Evolutionary conservation across 331 rosid genomes (phyloP), one percentile per base, ranked within the genome.

Genomic region (Pyracantha coccinea): DNA sequence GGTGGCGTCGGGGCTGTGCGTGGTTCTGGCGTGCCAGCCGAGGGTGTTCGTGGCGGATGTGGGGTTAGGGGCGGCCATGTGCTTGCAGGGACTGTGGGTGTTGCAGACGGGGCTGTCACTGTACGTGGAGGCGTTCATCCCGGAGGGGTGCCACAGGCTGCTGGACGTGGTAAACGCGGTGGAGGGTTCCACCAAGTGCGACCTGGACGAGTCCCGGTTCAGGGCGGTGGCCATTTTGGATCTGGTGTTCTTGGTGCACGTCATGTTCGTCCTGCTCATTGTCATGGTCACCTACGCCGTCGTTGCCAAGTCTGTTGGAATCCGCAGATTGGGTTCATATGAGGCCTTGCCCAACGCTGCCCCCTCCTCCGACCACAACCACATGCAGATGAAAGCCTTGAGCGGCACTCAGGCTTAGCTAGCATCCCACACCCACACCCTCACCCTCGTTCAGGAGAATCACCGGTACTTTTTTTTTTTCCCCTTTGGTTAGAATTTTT

Each of bases 361-460:
- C 27, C 61, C 79, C 1, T 60, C 66, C 66, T 25, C 66, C n/a
- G 66, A 60, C 32, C 77, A 82, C 21, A 81, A 67, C 75, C 90
- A 83, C 71, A 90, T 94, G 64, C 99, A 92, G 93, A 85, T 94
- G 99, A 94, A 94, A 82, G 86, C 97, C 25, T 73, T 94, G 81
- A 67, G 92, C 21, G 99, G 99, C 65, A 92, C 89, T 19, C 97
- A 94, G 87, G 99, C 97, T 77, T 94, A 90, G 84, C 6, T 24
- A 7, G 19, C 19, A 60, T 11, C 66, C 66, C 7, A 25, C 9
- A 13, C 9, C 65, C 65, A 25, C 25, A 8, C 28, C 11, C 12
- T 57, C 62, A 4, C 24, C 25, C 23, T 21, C 24, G 27, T n/a
- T 5, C 21, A 57, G 62, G 62, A 60, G 66, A 60, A 57, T 57